Evolutionary conservation across 192 early-diverging fungal genomes (phyloP), one percentile per base, ranked within the genome.

Genomic region (Backusella sp.): DNA sequence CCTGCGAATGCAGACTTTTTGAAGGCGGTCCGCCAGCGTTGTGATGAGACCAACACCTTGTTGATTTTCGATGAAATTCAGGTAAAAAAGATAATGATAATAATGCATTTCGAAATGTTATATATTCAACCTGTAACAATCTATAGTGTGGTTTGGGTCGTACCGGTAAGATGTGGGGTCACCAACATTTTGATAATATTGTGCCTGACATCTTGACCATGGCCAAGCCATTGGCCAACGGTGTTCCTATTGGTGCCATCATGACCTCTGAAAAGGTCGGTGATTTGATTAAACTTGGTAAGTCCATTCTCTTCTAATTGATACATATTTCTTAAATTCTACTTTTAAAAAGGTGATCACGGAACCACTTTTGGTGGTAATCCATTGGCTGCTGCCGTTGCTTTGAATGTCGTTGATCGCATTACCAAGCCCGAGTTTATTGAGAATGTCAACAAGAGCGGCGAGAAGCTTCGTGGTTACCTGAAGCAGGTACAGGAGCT

Each of bases 351-450:
- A 87, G 94, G 97, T 69, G 97, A 99, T 83, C 98, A 99, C 77
- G 98, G 98, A 68, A 98, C 98, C 14, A 98, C 97, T 7, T 99
- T 98, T 88, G 98, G 98, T 73, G 98, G 98, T 39, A 94, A 92
- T 75, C 97, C 98, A 7, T 80, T 99, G 52, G 96, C 94, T 17
- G 94, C 94, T 76, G 90, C 91, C 35, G 96, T 96, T 11, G 98
- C 93, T 34, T 84, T 88, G 34, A 84, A 85, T 39, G 96, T 97
- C 7, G 78, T 94, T 46, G 80, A 80, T 21, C 90, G 91, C 62
- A 91, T 99, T 74, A 84, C 77, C 68, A 82, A 85, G 21, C 89
- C 92, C 0, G 83, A 84, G 68, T 96, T 98, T 77, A 89, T 99
- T 65, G 73, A 79, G 35, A 84, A 90, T 73, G 95, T 99, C 21